phyloP scores from a whole-genome alignment of 352 stramenopile species.

The Thalassiosira delicatula region DNA sequence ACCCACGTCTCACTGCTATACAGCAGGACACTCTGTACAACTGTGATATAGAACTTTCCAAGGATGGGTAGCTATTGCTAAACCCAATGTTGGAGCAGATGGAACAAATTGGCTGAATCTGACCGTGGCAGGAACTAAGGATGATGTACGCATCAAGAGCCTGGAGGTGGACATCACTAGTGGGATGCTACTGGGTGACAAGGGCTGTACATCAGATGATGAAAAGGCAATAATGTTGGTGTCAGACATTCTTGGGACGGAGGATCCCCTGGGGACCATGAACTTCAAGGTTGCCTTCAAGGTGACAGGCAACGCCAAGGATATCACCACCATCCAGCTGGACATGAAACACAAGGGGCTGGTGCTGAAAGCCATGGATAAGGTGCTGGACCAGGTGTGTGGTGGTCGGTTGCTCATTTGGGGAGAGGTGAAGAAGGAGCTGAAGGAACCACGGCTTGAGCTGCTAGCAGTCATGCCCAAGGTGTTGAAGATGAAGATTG shows the following conservation, averaged over 20 bases:
- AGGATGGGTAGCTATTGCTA: too few relatives aligned
- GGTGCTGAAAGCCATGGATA: constrained; percentile 71
- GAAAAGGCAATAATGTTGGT: constrained; percentile 92
- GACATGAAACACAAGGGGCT: constrained; percentile 83
- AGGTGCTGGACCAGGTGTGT: constrained; percentile 85
- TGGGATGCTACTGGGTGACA: constrained; percentile 85
- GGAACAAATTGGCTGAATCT: too few relatives aligned
- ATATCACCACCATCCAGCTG: constrained; percentile 81
- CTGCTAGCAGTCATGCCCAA: constrained; percentile 80
- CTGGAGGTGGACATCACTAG: too few relatives aligned
- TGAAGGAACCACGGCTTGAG: constrained; percentile 63
- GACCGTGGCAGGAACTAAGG: too few relatives aligned
- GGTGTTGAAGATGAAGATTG: constrained; percentile 74
- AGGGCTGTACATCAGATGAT: constrained; percentile 72
- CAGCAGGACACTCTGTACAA: too few relatives aligned
- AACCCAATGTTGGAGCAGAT: too few relatives aligned
- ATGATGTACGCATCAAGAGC: too few relatives aligned
- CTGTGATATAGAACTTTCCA: too few relatives aligned
- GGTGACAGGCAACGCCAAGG: constrained; percentile 78
- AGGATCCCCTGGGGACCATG: constrained; percentile 98
- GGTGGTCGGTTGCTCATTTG: constrained; percentile 40
- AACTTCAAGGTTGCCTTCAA: constrained; percentile 99
- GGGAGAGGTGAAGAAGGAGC: constrained; percentile 55
- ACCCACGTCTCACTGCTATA: too few relatives aligned
- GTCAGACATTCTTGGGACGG: constrained; percentile 96